Evolutionary conservation across 164 flowering plant species (phyloP).

Genomic region (Akebia trifoliata): DNA sequence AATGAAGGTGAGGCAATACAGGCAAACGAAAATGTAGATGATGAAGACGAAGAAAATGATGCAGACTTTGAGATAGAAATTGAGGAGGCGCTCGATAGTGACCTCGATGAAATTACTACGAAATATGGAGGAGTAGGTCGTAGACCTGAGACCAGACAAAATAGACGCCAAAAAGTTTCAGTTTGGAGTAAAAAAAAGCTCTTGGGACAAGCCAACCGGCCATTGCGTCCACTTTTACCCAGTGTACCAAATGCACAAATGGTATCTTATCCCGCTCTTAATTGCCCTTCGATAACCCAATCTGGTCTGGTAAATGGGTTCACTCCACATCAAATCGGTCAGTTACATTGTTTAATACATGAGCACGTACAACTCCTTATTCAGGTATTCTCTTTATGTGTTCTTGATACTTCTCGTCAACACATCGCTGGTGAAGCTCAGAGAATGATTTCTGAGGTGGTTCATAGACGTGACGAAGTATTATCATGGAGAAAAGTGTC

Average conservation of each 20-base stretch:
- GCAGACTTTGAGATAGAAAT: conserved; percentile 96
- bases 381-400: conserved; percentile 76
- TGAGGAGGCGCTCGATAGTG: conserved; percentile 92
- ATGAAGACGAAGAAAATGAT: conserved; percentile 89
- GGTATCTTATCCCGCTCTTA: conserved; percentile 30
- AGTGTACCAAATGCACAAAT: conserved; percentile 28
- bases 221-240: conserved; percentile 73
- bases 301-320: conserved; percentile 46
- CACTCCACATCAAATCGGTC: conserved; percentile 73
- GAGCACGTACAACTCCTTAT: conserved; percentile 94
- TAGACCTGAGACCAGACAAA: conserved; percentile 75
- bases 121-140: conserved; percentile 30
- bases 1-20: conserved; percentile 26
- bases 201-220: conserved; percentile 42
- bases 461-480: conserved; percentile 53
- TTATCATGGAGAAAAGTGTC: conserved; percentile 41
- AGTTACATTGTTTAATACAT: conserved; percentile 74
- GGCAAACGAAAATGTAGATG: conserved; percentile 45
- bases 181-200: conserved; percentile 28
- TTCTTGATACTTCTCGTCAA: conserved; percentile 64
- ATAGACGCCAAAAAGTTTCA: conserved; percentile 41
- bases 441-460: conserved; percentile 54
- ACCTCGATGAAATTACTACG: conserved; percentile 54
- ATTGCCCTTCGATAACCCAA: conserved; percentile 28
- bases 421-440: conserved; percentile 55